Base-by-base conservation (phyloP, 2,329 filamentous ascomycete species). In the Mollisiaceae sp. region DNA sequence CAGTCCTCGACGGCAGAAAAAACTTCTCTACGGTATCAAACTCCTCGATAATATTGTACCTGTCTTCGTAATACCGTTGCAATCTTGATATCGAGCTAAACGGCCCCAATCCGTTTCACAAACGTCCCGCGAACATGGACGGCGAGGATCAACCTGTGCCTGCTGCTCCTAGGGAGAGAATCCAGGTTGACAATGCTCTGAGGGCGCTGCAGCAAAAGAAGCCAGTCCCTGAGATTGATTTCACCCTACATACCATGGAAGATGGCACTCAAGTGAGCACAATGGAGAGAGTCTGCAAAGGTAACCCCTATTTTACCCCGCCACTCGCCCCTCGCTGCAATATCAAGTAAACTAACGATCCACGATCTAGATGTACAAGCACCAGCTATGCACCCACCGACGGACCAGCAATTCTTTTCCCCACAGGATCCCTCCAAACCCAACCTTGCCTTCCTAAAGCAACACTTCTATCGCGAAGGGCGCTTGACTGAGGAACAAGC, bases 181-280 rank as follows among this genome's bases (percentile, higher is more conserved):
- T 65, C 55, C 88, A 91, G 79, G 86, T 97, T 77, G 93, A 97
- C 82, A 94, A 93, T 87, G 91, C 92, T 74, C 90, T 94, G 76
- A 92, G 92, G 78, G 95, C 95, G 67, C 93, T 99, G 76, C 89
- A 90, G 79, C 89, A 97, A 75, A 98, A 98, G 90, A 94, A 91
- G 83, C 94, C 94, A 62, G 86, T 96, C 59, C 95, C 95, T 65
- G 94, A 98, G 85, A 98, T 99, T 76, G 95, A 99, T 83, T 99
- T 99, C 79, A 96, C 93, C 64, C 89, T 99, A 76, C 95, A 99
- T 80, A 95, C 91, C 69, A 97, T 98, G 94, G 95, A 99, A 79
- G 95, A 99, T 84, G 93, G 92, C 77, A 89, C 87, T 62, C 93
- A 97, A 82, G 95, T 99, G 78, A 98, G 88, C 87, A 99, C 95